Evolutionary conservation across 371 early-diverging fungal species (phyloP).

Genomic region (Lichtheimia hyalospora): DNA sequence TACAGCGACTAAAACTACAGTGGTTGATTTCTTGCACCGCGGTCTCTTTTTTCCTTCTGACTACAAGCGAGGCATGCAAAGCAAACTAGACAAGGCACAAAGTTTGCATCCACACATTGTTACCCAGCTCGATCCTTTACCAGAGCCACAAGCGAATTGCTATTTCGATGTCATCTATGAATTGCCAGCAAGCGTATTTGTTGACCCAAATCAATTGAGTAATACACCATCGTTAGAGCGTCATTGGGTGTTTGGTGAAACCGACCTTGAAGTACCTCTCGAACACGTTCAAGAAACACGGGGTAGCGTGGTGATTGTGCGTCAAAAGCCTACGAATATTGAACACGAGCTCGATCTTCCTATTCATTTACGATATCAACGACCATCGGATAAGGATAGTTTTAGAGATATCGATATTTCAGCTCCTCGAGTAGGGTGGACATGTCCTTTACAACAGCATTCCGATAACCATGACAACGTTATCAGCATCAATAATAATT

Average conservation of each 20-base stretch:
- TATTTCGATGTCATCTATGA: slow-evolving; percentile 33
- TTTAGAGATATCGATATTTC: slow-evolving; percentile 25
- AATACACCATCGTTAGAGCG: slow-evolving; percentile 12
- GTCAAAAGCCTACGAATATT: slow-evolving; percentile 7
- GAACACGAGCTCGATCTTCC: slow-evolving; percentile 29
- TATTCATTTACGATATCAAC: slow-evolving; percentile 48
- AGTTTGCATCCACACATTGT: slow-evolving; percentile 45
- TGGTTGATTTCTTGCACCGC: background rate
- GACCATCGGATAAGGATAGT: slow-evolving; percentile 19
- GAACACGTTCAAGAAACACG: slow-evolving; percentile 37
- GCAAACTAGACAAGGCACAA: slow-evolving; percentile 8
- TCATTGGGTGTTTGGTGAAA: slow-evolving; percentile 42
- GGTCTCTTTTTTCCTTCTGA: background rate
- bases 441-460: slow-evolving; percentile 18
- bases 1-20: no score
- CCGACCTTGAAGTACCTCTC: slow-evolving; percentile 43
- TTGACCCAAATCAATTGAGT: slow-evolving; percentile 42
- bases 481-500: slow-evolving; percentile 1
- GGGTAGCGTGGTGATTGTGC: slow-evolving; percentile 41
- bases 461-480: background rate
- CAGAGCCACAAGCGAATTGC: slow-evolving; percentile 15
- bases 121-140: slow-evolving; percentile 14
- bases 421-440: slow-evolving; percentile 40
- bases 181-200: slow-evolving; percentile 49
- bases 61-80: no score